A percentile compares a stretch with the other conserved stretches of the same genome.
These are phyloP conservation scores for Tephrocybe sp. DNA, from an alignment of 768 basidiomycete genomes.

Conservation along the genomic window DNA sequence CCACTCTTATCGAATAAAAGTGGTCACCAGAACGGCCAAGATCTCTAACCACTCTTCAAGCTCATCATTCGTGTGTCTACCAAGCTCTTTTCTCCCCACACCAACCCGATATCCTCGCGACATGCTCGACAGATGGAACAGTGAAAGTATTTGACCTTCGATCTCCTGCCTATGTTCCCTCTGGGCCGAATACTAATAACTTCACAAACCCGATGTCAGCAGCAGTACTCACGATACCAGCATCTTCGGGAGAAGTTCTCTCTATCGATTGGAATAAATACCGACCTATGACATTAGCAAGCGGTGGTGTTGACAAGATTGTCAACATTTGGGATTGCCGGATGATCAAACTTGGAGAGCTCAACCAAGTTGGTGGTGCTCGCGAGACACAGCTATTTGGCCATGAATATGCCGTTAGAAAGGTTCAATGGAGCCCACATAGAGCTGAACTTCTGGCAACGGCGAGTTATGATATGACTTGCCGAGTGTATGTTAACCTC, in stretches of 20 bases:
- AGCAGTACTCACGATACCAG: conserved; percentile 74
- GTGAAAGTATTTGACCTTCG: conserved; percentile 81
- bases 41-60: conserved; percentile 79
- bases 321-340: conserved; percentile 86
- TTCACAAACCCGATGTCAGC: conserved; percentile 70
- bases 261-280: conserved; percentile 95
- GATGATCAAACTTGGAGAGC: conserved; percentile 63
- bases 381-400: conserved; percentile 72
- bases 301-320: conserved; percentile 73
- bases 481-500: conserved; percentile 65
- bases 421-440: conserved; percentile 89
- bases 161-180: conserved; percentile 53
- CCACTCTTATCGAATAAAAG: conserved; percentile 35
- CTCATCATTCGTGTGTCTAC: conserved; percentile 85
- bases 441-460: conserved; percentile 63
- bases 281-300: conserved; percentile 72
- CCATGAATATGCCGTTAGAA: conserved; percentile 88
- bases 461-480: conserved; percentile 94
- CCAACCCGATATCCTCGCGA: conserved; percentile 74
- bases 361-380: conserved; percentile 61
- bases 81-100: conserved; percentile 92
- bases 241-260: conserved; percentile 75
- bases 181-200: conserved; percentile 45
- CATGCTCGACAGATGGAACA: conserved; percentile 86
- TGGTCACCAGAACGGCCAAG: conserved; percentile 84